These are phyloP conservation scores for Psophocarpus tetragonolobus DNA, from an alignment of 306 rosid species.

Conservation along the genomic window DNA sequence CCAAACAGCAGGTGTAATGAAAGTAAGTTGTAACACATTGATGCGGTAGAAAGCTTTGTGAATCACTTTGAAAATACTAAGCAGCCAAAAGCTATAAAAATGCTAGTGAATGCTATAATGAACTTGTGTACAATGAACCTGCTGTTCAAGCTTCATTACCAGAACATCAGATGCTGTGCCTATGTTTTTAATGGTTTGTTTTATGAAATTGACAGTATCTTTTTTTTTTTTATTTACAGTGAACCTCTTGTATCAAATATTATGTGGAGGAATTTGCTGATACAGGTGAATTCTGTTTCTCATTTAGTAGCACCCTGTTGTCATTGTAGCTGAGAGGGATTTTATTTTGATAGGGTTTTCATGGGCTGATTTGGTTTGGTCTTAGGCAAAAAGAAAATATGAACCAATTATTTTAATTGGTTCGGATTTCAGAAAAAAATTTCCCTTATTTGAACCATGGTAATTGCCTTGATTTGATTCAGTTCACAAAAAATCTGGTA, in stretches of 20 bases:
- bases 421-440: too few relatives aligned
- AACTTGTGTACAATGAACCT: background rate
- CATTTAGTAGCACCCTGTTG: conserved; percentile 4
- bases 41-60: background rate
- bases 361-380: too few relatives aligned
- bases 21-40: background rate
- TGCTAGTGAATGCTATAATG: conserved; percentile 9
- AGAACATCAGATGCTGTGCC: background rate
- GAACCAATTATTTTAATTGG: too few relatives aligned
- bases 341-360: background rate
- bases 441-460: too few relatives aligned
- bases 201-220: conserved; percentile 11
- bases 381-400: too few relatives aligned
- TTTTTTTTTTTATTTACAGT: conserved; percentile 47
- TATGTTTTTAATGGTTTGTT: conserved; percentile 20
- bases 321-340: background rate
- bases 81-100: conserved; percentile 3
- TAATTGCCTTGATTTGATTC: too few relatives aligned
- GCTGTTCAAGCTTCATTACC: conserved; percentile 11
- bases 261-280: conserved; percentile 92
- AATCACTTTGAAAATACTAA: background rate
- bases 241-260: conserved; percentile 91
- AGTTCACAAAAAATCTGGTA: too few relatives aligned
- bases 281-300: conserved; percentile 63
- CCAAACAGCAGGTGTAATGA: background rate